These are phyloP conservation scores for Plasmopara muralis DNA, from an alignment of 352 stramenopile species.

Conservation along the genomic window DNA sequence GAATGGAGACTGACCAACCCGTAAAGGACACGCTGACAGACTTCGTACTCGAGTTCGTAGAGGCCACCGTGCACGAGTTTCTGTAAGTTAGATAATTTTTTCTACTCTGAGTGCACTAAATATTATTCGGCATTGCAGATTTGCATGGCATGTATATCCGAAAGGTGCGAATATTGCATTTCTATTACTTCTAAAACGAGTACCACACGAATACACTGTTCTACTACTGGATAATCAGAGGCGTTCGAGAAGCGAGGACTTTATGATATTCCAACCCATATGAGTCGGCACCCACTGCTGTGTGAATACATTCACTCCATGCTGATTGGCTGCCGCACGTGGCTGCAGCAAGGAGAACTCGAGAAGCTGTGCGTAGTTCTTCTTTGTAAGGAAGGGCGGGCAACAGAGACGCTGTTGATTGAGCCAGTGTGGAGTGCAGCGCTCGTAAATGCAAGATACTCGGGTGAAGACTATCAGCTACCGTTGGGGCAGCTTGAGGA, in stretches of 20 bases:
- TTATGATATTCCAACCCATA: slow-evolving; percentile 76
- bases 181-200: neutral
- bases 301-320: slow-evolving; percentile 77
- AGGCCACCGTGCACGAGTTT: slow-evolving; percentile 68
- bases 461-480: slow-evolving; percentile 24
- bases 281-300: slow-evolving; percentile 62
- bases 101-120: neutral
- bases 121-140: slow-evolving; percentile 24
- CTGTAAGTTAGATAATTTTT: slow-evolving; percentile 35
- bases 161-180: slow-evolving; percentile 28
- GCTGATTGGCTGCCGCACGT: slow-evolving; percentile 52
- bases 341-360: slow-evolving; percentile 50
- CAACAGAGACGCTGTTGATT: slow-evolving; percentile 45
- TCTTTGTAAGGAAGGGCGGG: slow-evolving; percentile 39
- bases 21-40: slow-evolving; percentile 37
- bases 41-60: slow-evolving; percentile 70
- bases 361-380: slow-evolving; percentile 62
- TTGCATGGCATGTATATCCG: slow-evolving; percentile 48
- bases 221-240: slow-evolving; percentile 21
- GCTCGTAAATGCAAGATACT: slow-evolving; percentile 10
- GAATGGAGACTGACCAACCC: slow-evolving; percentile 19
- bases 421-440: slow-evolving; percentile 35
- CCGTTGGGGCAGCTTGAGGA: slow-evolving; percentile 54
- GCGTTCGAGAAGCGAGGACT: slow-evolving; percentile 54
- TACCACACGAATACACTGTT: no score